Base-by-base conservation (phyloP, 2,329 filamentous ascomycete genomes). In the Alternaria novae-zelandiae region DNA sequence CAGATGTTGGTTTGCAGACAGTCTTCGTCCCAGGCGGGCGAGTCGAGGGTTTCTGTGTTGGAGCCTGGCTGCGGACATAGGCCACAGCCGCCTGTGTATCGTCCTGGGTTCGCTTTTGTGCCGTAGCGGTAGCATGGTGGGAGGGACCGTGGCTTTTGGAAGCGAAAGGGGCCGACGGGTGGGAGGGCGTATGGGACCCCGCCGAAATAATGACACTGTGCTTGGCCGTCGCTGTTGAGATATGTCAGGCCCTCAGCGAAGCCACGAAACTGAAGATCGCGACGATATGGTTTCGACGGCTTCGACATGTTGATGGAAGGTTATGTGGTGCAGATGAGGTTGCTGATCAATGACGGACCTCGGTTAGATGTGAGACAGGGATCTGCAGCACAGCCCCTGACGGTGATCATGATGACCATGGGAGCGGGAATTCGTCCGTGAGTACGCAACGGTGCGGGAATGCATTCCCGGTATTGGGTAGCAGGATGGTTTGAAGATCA, bases 1-100 rank as follows among this genome's bases (percentile, higher is more conserved):
- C 85, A 88, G 6, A 89, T 79, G 71, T 88, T 88, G 54, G 81
- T 77, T 66, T 87, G 85, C 64, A 88, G 80, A 63, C 86, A 88
- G 72, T 88, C 85, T 68, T 89, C 86, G 53, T 82, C 80, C 73
- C 80, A 82, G 5, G 74, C 63, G 51, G 47, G 69, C 69, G 73
- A 69, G n/a, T 74, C 73, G 1, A 71, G 71, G 4, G 15, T 44
- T 1, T 64, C 64, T 1, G 62, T 54, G 2, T 60, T 49, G 10
- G 63, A 47, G 4, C 63, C 66, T 11, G 84, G 82, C 68, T 89
- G 87, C 0, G 87, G 86, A 72, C 86, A 88, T 3, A 85, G 60
- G 1, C 79, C 78, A 26, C 79, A 76, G 2, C 61, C 78, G 1
- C 80, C 79, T 2, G 79, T 80, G 65, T 82, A 87, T 17, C 73